Conservation (phyloP, 2,329 filamentous ascomycete genomes). For the Talaromyces albobiverticillius region DNA sequence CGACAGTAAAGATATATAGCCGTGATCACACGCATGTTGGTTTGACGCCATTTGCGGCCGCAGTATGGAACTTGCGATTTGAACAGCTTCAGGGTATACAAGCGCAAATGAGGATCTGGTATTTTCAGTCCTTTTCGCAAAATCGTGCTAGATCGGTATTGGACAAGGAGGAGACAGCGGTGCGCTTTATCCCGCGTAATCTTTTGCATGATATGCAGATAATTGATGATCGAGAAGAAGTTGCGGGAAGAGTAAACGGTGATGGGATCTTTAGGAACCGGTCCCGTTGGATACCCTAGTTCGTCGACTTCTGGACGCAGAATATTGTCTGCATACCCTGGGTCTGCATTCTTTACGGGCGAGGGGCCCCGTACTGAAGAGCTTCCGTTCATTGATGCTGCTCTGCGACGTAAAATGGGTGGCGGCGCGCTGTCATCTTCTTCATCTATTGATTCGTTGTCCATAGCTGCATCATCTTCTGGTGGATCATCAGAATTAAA, state of each 20-base stretch:
- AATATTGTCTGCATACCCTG: constrained; percentile 25
- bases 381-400: constrained; percentile 34
- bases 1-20: constrained; percentile 92
- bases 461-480: constrained; percentile 31
- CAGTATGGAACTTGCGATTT: constrained; percentile 98
- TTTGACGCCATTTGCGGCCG: constrained; percentile 95
- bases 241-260: constrained; percentile 90
- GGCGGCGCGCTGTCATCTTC: constrained; percentile 80
- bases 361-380: constrained; percentile 25
- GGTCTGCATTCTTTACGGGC: constrained; percentile 22
- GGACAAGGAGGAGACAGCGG: constrained; percentile 86
- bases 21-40: constrained; percentile 98
- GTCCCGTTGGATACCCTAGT: constrained; percentile 72
- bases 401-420: constrained; percentile 66
- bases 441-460: constrained; percentile 35
- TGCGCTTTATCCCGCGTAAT: constrained; percentile 95
- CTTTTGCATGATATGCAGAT: constrained; percentile 94
- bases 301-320: constrained; percentile 70
- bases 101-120: constrained; percentile 78
- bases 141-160: constrained; percentile 92
- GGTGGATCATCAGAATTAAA: constrained; percentile 61
- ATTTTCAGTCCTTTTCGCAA: constrained; percentile 88
- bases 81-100: constrained; percentile 97
- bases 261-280: constrained; percentile 68
- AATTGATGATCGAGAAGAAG: constrained; percentile 94